A percentile compares a stretch with the other conserved stretches of the same genome.
Evolutionary conservation across 768 basidiomycete genomes (phyloP).

Genomic region (Sarcomyxa edulis): DNA sequence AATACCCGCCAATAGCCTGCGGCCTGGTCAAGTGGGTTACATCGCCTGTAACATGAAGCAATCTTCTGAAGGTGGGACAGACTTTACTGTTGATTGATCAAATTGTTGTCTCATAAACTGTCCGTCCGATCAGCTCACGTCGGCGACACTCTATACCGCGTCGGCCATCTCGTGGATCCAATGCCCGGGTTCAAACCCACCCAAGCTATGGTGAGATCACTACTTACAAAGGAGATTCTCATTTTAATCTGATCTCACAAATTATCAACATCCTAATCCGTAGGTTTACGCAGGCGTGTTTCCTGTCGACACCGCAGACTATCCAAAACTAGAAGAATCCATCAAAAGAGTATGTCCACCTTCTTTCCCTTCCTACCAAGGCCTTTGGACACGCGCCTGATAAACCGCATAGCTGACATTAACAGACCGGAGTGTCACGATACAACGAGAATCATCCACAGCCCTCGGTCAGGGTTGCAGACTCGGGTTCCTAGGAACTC

Average conservation of each 20-base stretch:
- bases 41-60: conserved; percentile 98
- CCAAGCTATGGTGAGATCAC: conserved; percentile 88
- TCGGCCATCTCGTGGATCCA: conserved; percentile 69
- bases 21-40: conserved; percentile 82
- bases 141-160: conserved; percentile 86
- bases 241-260: background rate
- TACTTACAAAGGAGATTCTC: too few relatives aligned
- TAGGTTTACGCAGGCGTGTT: conserved; percentile 95
- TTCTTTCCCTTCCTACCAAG: too few relatives aligned
- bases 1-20: conserved; percentile 59
- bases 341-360: conserved; percentile 68
- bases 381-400: conserved; percentile 7
- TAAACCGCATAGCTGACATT: conserved; percentile 57
- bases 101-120: background rate
- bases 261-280: conserved; percentile 1
- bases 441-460: conserved; percentile 88
- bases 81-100: background rate
- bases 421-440: conserved; percentile 84
- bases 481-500: conserved; percentile 89
- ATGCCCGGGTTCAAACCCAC: conserved; percentile 89
- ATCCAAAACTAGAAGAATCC: conserved; percentile 92
- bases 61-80: conserved; percentile 74
- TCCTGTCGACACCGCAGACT: conserved; percentile 88
- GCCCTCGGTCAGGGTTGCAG: conserved; percentile 95
- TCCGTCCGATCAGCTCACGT: conserved; percentile 61